Evolutionary conservation across 2,329 filamentous ascomycete genomes (phyloP), one percentile per base, ranked within the genome.

Genomic region (Trichoderma oligosporum): DNA sequence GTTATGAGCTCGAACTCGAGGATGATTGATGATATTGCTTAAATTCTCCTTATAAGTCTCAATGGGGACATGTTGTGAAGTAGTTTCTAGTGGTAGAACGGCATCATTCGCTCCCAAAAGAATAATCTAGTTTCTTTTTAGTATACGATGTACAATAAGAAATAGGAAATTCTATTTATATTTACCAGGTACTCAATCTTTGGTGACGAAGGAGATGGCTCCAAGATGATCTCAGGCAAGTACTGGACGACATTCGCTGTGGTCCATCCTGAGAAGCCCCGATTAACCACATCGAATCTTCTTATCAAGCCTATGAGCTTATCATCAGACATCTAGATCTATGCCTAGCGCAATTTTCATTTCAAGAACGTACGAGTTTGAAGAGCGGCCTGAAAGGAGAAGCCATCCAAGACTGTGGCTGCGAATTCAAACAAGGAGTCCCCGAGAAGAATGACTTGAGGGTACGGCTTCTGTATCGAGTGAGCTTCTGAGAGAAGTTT

Each of bases 51-150:
- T 84, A 76, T 91, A 97, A 60, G 84, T 74, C 1, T 86, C 80
- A n/a, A 96, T 72, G 1, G 89, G 83, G 7, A 97, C 82, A 70
- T 93, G 85, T 72, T 97, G 94, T 8, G 78, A 76, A 49, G 83
- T 84, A 4, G 78, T 77, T 4, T 80, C 77, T 35, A 82, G 75
- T 3, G 84, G 81, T 3, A 95, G 71, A 55, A 85, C 85, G 3
- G 93, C 87, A 72, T 97, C 94, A 69, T 99, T 97, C 64, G 94
- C 90, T 16, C 94, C 94, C 60, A 97, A 85, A 63, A 96, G 86
- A 58, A 96, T 74, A 36, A 88, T 77, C 88, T 91, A 58, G 27
- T 8, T 7, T 3, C 33, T 8, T 7, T 4, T 48, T 14, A 59
- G 36, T 18, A 12, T 33, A n/a, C 9, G n/a, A 42, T n/a, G 31